These are phyloP conservation scores for Arabidopsis thaliana DNA, from an alignment of 345 rosid species.

Conservation along the genomic window DNA sequence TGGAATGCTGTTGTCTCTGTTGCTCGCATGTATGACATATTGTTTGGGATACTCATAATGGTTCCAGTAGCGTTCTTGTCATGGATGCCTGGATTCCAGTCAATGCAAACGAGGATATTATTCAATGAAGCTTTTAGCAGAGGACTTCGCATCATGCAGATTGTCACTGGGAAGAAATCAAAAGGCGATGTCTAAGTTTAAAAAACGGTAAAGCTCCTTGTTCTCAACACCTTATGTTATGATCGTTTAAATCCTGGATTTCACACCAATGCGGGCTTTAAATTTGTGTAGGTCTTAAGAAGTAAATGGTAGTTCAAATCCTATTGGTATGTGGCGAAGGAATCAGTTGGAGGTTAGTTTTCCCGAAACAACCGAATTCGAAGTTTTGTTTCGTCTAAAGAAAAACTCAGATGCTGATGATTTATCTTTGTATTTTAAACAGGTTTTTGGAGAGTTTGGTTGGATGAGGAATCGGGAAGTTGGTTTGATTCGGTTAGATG, in stretches of 20 bases:
- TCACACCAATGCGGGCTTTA: conserved; percentile 12
- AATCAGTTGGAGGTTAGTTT: conserved; percentile 35
- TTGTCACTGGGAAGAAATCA: conserved; percentile 76
- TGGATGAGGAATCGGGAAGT: conserved; percentile 18
- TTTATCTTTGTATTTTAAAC: not conserved
- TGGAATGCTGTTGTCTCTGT: conserved; percentile 84
- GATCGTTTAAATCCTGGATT: conserved; percentile 10
- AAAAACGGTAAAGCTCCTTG: conserved; percentile 27
- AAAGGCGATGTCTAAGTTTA: conserved; percentile 40
- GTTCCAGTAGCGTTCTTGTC: conserved; percentile 80
- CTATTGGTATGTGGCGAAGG: conserved; percentile 18
- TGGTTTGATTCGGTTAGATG: conserved; percentile 32
- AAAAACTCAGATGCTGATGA: not conserved
- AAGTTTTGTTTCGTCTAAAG: not conserved
- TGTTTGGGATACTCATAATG: conserved; percentile 77
- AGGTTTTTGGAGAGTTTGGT: conserved; percentile 32
- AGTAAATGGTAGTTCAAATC: conserved; percentile 33
- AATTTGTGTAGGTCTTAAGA: conserved; percentile 37
- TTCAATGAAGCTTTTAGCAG: conserved; percentile 93
- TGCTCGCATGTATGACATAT: conserved; percentile 80
- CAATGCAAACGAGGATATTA: conserved; percentile 89
- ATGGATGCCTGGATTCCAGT: conserved; percentile 91
- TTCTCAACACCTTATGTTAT: conserved; percentile 12
- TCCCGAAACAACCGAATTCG: not conserved
- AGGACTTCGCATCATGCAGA: conserved; percentile 83